Percentiles rank a stretch among this genome's conserved stretches.
phyloP scores from a whole-genome alignment of 768 basidiomycete genomes.

The Neoboletus brunneissimus region DNA sequence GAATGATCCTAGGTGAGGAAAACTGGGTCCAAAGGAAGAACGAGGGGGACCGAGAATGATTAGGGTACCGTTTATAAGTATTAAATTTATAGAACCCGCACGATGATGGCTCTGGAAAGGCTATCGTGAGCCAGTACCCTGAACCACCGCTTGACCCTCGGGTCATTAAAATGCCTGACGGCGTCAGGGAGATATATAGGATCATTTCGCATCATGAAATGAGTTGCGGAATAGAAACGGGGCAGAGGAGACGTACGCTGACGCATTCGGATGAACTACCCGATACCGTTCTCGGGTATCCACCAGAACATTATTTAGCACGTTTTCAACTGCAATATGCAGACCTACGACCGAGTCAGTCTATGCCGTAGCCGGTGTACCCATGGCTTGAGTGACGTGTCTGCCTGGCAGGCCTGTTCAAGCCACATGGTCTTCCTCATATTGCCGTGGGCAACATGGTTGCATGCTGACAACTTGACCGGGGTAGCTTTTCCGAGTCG shows the following conservation, averaged over 20 bases:
- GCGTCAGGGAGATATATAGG: background rate
- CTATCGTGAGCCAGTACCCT: background rate
- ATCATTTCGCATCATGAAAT: background rate
- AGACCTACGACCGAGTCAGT: background rate
- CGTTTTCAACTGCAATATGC: background rate
- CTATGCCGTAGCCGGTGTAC: no score
- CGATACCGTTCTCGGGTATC: no score
- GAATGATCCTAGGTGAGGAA: no score
- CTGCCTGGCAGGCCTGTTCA: no score
- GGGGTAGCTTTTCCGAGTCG: no score
- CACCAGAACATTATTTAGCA: background rate
- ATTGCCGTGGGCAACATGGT: no score
- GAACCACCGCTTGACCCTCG: background rate
- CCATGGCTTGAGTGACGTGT: no score
- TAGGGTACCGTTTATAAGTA: conserved; percentile 4
- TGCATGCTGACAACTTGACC: no score
- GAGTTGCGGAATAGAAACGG: background rate
- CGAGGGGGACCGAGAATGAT: background rate
- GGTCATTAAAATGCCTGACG: background rate
- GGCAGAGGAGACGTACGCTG: background rate
- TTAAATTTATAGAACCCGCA: background rate
- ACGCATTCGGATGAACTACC: background rate
- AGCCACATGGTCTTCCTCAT: no score
- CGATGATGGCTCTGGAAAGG: background rate
- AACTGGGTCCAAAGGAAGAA: background rate